Evolutionary conservation across 2,329 filamentous ascomycete genomes (phyloP).

Genomic region (Penicillium decumbens): DNA sequence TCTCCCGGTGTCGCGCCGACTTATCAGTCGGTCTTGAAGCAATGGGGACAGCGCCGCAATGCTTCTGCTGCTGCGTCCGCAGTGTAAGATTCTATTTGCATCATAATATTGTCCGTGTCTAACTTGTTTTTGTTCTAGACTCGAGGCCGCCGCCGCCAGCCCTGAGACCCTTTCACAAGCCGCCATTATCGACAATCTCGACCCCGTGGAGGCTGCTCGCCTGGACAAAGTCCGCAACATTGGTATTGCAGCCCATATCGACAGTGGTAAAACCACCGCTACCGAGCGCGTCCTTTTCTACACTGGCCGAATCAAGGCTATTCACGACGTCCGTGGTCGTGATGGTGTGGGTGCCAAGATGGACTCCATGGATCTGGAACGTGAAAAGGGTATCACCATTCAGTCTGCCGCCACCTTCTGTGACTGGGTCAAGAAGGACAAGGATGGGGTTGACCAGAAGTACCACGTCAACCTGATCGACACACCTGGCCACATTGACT

Average conservation of each 20-base stretch:
- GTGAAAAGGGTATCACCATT: constrained; percentile 98
- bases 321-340: constrained; percentile 87
- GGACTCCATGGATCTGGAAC: constrained; percentile 98
- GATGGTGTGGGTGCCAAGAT: constrained; percentile 97
- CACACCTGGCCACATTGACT: constrained; percentile 97
- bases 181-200: constrained; percentile 72
- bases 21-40: constrained; percentile 37
- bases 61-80: constrained; percentile 42
- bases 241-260: constrained; percentile 97
- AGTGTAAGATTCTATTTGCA: constrained; percentile 34
- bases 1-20: constrained; percentile 29
- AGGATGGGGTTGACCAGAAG: constrained; percentile 73
- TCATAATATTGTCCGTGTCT: not conserved
- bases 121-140: constrained; percentile 30
- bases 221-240: constrained; percentile 87
- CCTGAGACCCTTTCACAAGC: constrained; percentile 57
- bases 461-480: constrained; percentile 99
- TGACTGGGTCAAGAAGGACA: constrained; percentile 84
- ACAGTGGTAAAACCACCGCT: constrained; percentile 94
- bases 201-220: constrained; percentile 70
- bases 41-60: constrained; percentile 43
- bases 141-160: constrained; percentile 55
- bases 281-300: constrained; percentile 98
- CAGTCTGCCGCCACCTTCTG: constrained; percentile 97
- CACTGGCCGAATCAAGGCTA: constrained; percentile 91